Evolutionary conservation across 2,329 filamentous ascomycete species (phyloP), one percentile per base, ranked within the genome.

Genomic region (Fulvia fulva): DNA sequence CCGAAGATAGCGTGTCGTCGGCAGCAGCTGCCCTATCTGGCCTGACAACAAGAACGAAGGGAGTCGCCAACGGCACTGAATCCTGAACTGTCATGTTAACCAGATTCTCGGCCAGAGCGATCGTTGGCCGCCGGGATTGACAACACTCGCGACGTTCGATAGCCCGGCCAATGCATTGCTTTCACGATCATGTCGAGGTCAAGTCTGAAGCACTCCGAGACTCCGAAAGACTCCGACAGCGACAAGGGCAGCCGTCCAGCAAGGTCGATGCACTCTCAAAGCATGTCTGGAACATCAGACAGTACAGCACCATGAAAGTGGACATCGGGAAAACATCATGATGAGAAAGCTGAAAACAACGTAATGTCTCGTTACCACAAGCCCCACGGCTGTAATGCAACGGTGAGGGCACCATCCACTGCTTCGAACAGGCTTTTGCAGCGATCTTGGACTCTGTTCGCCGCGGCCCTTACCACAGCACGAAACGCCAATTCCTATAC

Each of bases 1-100:
- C 41, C 43, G 23, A 46, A 45, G 45, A 19, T 43, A 25, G 32
- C 51, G 45, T 34, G 51, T 37, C 32, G 26, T 26, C 56, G 57
- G 51, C 34, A 56, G 28, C 7, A 53, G 30, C 47, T 56, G 57
- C 52, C 53, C 49, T 52, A 59, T 59, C 52, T 47, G 57, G 57
- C 37, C 19, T 25, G 19, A 43, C 21, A 26, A 47, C 44, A 47
- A n/a, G n/a, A n/a, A 47, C 44, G 14, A 47, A 16, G 23, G 44
- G 44, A 46, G 44, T 46, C 44, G 21, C 21, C 19, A 46, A 26
- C 21, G 21, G 21, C 44, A 46, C 25, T 21, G 23, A 16, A n/a
- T 41, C 34, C 34, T 41, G 34, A 6, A n/a, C n/a, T n/a, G n/a
- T n/a, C n/a, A n/a, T n/a, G n/a, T n/a, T n/a, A n/a, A n/a, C n/a